Base-by-base conservation (phyloP, 768 basidiomycete species). In the Pleurotus djamor region DNA sequence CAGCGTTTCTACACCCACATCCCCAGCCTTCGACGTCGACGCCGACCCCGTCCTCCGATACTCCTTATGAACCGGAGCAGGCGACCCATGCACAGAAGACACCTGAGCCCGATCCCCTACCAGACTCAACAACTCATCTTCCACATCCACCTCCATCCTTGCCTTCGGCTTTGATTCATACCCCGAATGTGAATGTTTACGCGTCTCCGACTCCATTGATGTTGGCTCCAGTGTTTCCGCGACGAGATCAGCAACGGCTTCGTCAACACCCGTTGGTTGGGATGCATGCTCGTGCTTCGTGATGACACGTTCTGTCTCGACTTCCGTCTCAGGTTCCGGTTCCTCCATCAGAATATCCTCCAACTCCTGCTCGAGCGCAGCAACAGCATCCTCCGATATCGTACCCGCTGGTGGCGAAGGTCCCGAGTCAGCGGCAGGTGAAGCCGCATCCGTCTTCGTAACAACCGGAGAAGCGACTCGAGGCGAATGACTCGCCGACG, bases 111-210 rank as follows among this genome's bases (percentile, higher is more conserved):
- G 51, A 63, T 85, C 87, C 65, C 88, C 89, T 34, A 91, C 74
- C 28, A 91, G 74, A 64, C 87, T 88, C 59, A 90, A 76, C 51
- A 91, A 71, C 71, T 91, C 89, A 62, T 88, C 83, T 59, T 88
- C 86, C 21, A 86, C 80, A 71, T 74, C 74, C 59, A 76, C 66
- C 60, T 74, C 72, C 73, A 71, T 74, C 44, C 59, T 66, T n/a
- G 21, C 33, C 21, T 10, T 21, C 6, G 44, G 51, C 35, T 32
- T 17, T n/a, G 54, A 14, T 5, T 41, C 54, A 4, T 21, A 36
- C n/a, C 63, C 59, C 8, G 37, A 10, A 37, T 60, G 36, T 13
- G 21, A 28, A 28, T 28, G 21, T 28, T 28, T 28, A 28, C 21
- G 21, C 21, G 21, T 28, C 21, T 28, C 21, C 21, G 3, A 1